Base-by-base conservation (phyloP, 176 grass and related monocot genomes). In the Bothriochloa decipiens region DNA sequence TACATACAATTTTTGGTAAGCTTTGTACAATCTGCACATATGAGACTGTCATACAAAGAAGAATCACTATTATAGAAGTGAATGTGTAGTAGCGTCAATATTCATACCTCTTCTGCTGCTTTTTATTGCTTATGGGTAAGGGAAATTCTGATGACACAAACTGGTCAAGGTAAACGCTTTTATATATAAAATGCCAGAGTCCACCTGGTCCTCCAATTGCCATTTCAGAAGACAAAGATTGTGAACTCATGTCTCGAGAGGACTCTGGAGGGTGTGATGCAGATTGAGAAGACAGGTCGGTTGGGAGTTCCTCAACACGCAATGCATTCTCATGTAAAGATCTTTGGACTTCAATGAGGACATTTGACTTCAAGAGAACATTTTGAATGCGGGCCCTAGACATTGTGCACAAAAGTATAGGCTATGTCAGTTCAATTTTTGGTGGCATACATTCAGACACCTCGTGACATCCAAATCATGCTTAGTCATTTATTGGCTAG, bases 161-260 rank as follows among this genome's bases (percentile, higher is more conserved):
- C 84, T 96, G 93, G 65, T 94, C 92, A 77, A 99, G 93, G 70
- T 92, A 94, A 35, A 99, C 32, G 12, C 93, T 99, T 88, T 91
- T 94, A 74, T 99, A 99, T 26, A 99, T 94, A 57, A 96, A 99
- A 89, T 99, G 97, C 87, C 93, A 99, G 77, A 96, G 97, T 87
- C 97, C 97, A 88, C 84, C 90, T 35, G 97, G 90, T 28, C 93
- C 97, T 72, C 86, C 93, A 69, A 89, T 87, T 78, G 81, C 73
- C 58, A 84, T 75, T 28, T 85, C 65, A 42, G 90, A 69, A 64
- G 85, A 88, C 11, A 84, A 52, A 65, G 87, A 86, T 84, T 83
- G 92, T 62, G 74, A 80, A 82, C 41, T 87, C 26, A 68, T 78
- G 40, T 71, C 82, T 69, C 65, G 37, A 84, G 72, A 81, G 37